Conservation (phyloP, 345 rosid species). For the Camelina neglecta region DNA sequence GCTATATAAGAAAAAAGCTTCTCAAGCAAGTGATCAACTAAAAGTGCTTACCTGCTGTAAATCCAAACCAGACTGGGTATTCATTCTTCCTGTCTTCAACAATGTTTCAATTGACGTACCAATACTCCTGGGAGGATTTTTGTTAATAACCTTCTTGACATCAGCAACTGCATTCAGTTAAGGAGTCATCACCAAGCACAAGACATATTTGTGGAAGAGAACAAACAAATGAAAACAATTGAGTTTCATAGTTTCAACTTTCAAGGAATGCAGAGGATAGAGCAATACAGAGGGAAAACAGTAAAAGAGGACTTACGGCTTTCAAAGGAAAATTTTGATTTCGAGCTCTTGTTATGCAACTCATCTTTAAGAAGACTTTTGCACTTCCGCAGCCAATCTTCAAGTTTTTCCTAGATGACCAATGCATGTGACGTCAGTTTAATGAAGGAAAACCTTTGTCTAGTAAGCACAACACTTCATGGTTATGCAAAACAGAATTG, state of each 20-base stretch:
- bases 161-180: constrained; percentile 58
- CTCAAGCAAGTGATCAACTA: constrained; percentile 20
- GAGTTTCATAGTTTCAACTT: constrained; percentile 14
- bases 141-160: constrained; percentile 72
- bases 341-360: constrained; percentile 49
- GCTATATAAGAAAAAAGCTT: constrained; percentile 22
- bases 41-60: constrained; percentile 73
- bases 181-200: constrained; percentile 20
- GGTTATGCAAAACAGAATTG: constrained; percentile 7
- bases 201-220: background rate
- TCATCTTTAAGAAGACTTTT: constrained; percentile 72
- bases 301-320: constrained; percentile 53
- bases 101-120: constrained; percentile 69
- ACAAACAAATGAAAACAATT: background rate
- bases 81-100: constrained; percentile 79
- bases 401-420: constrained; percentile 77
- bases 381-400: constrained; percentile 83
- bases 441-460: constrained; percentile 11
- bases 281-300: constrained; percentile 13
- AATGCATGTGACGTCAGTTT: constrained; percentile 24
- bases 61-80: constrained; percentile 80
- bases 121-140: constrained; percentile 53
- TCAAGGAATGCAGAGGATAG: background rate
- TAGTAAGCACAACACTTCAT: constrained; percentile 20
- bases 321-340: constrained; percentile 57